These are phyloP conservation scores for Penicillium chermesinum DNA, from an alignment of 495 filamentous ascomycete genomes.

Conservation along the genomic window DNA sequence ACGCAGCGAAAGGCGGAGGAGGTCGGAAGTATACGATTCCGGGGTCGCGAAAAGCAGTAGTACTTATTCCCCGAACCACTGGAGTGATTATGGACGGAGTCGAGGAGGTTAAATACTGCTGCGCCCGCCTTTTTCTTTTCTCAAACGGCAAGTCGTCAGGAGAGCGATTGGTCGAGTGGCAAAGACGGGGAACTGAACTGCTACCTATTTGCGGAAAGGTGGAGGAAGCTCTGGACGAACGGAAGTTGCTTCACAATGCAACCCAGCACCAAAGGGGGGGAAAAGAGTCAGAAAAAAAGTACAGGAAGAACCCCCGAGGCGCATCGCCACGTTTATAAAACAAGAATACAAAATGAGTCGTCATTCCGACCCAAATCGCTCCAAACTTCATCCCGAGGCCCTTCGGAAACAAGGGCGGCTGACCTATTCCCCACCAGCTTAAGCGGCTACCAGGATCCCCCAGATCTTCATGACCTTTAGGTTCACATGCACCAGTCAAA, in stretches of 20 bases:
- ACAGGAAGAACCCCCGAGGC: conserved; percentile 10
- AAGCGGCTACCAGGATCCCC: conserved; percentile 1
- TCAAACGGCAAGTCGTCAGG: conserved; percentile 5
- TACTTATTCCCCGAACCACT: no score
- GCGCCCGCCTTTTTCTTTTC: not conserved
- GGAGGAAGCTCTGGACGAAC: conserved; percentile 42
- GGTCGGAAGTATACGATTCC: conserved; percentile 25
- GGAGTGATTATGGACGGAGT: not conserved
- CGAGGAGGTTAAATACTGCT: not conserved
- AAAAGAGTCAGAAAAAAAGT: not conserved
- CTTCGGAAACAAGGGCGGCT: conserved; percentile 23
- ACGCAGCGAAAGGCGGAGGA: conserved; percentile 20
- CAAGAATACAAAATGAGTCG: not conserved
- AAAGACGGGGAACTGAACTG: conserved; percentile 32
- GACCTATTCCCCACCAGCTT: conserved; percentile 1
- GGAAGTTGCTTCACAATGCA: conserved; percentile 22
- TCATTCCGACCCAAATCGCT: conserved; percentile 8
- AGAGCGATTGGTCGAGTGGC: conserved; percentile 18
- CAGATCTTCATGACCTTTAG: conserved; percentile 14
- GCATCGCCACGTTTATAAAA: conserved; percentile 10
- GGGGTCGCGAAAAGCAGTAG: conserved; percentile 15
- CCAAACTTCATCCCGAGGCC: conserved; percentile 23
- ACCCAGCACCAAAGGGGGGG: not conserved
- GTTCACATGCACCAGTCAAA: conserved; percentile 16
- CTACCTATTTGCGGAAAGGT: conserved; percentile 38